Percentiles rank a stretch among this genome's conserved stretches.
Conservation (phyloP, 768 basidiomycete species). For the Tulasnella sp. region DNA sequence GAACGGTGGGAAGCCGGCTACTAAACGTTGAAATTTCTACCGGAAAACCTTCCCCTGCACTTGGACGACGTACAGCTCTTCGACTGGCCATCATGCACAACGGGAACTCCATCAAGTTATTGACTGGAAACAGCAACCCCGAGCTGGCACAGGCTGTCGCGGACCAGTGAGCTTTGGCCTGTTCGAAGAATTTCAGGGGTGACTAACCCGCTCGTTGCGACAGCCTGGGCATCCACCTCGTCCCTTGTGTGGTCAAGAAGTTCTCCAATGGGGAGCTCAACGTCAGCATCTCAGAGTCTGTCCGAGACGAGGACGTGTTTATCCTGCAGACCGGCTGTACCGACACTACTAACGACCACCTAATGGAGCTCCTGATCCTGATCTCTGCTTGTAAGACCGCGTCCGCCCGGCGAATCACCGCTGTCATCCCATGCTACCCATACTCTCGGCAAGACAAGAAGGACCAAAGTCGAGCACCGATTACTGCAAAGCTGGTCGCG, state of each 20-base stretch:
- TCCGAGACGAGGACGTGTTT: constrained; percentile 97
- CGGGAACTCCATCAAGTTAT: constrained; percentile 25
- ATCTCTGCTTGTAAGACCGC: constrained; percentile 97
- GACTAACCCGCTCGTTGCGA: constrained; percentile 25
- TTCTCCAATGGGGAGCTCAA: constrained; percentile 94
- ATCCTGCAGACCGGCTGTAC: constrained; percentile 86
- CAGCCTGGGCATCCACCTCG: constrained; percentile 83
- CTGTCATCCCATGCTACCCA: constrained; percentile 95
- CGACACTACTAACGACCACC: constrained; percentile 89
- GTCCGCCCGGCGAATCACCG: constrained; percentile 88
- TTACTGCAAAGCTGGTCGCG: constrained; percentile 95
- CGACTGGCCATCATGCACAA: constrained; percentile 22
- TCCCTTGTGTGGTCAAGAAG: constrained; percentile 72
- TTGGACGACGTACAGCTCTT: too few species aligned
- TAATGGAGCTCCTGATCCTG: constrained; percentile 98
- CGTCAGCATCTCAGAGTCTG: constrained; percentile 87
- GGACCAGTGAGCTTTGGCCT: constrained; percentile 74
- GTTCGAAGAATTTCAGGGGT: not conserved
- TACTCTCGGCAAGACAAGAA: constrained; percentile 98
- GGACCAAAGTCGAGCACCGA: constrained; percentile 89
- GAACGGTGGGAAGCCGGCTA: too few species aligned
- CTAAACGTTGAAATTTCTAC: too few species aligned
- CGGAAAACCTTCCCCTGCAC: too few species aligned
- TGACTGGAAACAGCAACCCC: constrained; percentile 70
- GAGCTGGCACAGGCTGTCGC: constrained; percentile 92